Evolutionary conservation across 495 filamentous ascomycete species (phyloP).

Genomic region (Xylaria intraflava): DNA sequence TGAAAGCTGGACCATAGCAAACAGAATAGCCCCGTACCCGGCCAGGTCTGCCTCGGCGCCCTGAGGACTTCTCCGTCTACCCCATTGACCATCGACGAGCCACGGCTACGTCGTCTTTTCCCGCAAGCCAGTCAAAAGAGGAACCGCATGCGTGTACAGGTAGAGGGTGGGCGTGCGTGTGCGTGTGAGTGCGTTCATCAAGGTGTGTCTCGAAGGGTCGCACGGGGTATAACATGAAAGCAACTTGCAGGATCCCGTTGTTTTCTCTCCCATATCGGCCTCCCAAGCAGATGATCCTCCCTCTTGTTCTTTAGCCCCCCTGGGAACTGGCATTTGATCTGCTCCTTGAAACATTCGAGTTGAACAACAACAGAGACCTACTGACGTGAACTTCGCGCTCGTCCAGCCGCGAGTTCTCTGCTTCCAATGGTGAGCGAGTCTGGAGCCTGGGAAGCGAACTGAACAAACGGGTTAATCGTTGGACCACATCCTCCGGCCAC

Average conservation of each 20-base stretch:
- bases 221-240: constrained; percentile 29
- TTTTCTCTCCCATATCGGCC: constrained; percentile 11
- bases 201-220: constrained; percentile 23
- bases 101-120: not conserved
- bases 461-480: constrained; percentile 14
- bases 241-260: constrained; percentile 25
- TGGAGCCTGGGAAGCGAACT: constrained; percentile 3
- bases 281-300: constrained; percentile 5
- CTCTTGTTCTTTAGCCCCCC: constrained; percentile 8
- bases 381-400: constrained; percentile 22
- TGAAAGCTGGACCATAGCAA: not conserved
- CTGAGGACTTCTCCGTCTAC: no score
- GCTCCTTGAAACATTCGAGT: constrained; percentile 27
- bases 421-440: constrained; percentile 8
- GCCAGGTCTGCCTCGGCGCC: not conserved
- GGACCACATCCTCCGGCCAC: not conserved
- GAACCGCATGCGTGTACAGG: not conserved
- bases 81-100: not conserved
- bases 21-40: constrained; percentile 4
- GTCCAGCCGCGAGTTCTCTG: constrained; percentile 10
- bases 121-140: not conserved
- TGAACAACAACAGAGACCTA: constrained; percentile 23
- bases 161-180: not conserved
- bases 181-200: constrained; percentile 5
- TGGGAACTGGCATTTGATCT: not conserved